Base-by-base conservation (phyloP, 352 stramenopile genomes). In the Sclerospora graminicola region DNA sequence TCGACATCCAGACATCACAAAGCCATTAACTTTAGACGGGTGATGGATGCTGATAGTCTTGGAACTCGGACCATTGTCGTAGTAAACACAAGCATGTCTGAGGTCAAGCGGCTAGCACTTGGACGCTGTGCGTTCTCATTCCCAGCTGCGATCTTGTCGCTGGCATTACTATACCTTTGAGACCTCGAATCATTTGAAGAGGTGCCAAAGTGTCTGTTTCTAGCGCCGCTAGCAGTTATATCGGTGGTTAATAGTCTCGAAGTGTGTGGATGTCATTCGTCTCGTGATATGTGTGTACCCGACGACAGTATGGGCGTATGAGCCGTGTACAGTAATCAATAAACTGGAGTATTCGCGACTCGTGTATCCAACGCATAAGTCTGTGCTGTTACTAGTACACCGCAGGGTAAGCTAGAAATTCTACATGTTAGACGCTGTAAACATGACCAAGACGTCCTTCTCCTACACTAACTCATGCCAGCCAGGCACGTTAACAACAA, bases 41-140 rank as follows among this genome's bases (percentile, higher is more conserved):
- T 30, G 23, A 3, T 45, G 45, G 18, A 39, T 19, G 26, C n/a
- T 32, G 7, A 16, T 27, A 11, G 6, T 41, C 8, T 19, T 32
- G 8, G 30, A 42, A 37, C 24, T 41, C 1, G 39, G 20, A 13
- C 16, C 43, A 5, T 56, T n/a, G 60, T 68, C 15, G 60, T 51
- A 1, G 28, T 52, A 52, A 72, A 75, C 3, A 63, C 75, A 43
- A 75, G 67, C 67, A 75, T 76, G 55, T 75, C 67, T 40, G 61
- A 71, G 24, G 64, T 76, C 20, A 74, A 41, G 23, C 51, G 56
- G 19, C 16, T 5, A 20, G 19, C 26, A 30, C 21, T 40, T 19
- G 18, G 15, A 36, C 14, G 14, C 5, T 46, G 42, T 4, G 40
- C 19, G 13, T n/a, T 40, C 51, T n/a, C n/a, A n/a, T n/a, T n/a